A percentile compares a stretch with the other conserved stretches of the same genome.
These are phyloP conservation scores for Tetrahymena borealis DNA, from an alignment of 73 alveolate genomes.

Conservation along the genomic window DNA sequence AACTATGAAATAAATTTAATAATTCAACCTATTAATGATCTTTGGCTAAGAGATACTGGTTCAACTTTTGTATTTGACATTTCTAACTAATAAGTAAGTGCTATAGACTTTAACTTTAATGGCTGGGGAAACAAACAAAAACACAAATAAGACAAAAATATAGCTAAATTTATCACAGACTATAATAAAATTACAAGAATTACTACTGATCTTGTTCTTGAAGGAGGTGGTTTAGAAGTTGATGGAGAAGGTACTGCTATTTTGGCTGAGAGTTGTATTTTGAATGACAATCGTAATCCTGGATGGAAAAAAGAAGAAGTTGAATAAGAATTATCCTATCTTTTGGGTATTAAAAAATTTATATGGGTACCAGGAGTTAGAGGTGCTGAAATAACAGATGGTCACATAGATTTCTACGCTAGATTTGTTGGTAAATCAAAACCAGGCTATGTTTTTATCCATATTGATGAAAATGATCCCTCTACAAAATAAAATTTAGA, in stretches of 20 bases:
- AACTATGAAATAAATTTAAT: neutral
- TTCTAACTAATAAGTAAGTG: neutral
- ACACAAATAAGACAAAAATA: constrained; percentile 19
- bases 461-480: constrained; percentile 11
- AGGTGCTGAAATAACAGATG: constrained; percentile 43
- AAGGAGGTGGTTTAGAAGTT: constrained; percentile 40
- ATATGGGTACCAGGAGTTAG: constrained; percentile 38
- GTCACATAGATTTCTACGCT: constrained; percentile 45
- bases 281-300: constrained; percentile 35
- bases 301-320: constrained; percentile 22
- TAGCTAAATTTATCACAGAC: constrained; percentile 16
- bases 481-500: constrained; percentile 2
- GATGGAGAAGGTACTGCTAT: constrained; percentile 51
- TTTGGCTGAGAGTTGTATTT: constrained; percentile 26
- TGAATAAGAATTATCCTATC: neutral
- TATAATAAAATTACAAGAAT: neutral
- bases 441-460: constrained; percentile 36
- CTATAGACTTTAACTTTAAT: constrained; percentile 43
- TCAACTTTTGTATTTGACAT: constrained; percentile 14
- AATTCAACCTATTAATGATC: constrained; percentile 4
- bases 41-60: constrained; percentile 46
- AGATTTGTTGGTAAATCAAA: constrained; percentile 16
- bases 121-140: constrained; percentile 37
- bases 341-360: constrained; percentile 30
- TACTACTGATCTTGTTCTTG: constrained; percentile 12